These are phyloP conservation scores for Mucor saturninus DNA, from an alignment of 371 early-diverging fungal genomes.

Conservation along the genomic window DNA sequence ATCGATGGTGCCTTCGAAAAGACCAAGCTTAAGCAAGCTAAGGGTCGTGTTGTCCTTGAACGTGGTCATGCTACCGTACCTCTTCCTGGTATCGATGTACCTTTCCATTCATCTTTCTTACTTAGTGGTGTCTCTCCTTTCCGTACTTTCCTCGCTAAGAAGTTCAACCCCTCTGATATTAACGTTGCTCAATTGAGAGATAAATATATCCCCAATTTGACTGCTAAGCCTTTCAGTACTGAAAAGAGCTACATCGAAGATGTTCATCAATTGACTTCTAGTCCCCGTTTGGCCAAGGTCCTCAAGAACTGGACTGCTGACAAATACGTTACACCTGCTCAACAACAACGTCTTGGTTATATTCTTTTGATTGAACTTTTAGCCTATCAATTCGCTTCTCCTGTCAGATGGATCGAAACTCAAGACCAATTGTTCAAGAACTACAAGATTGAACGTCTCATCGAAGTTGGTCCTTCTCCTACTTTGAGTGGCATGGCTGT, in stretches of 20 bases:
- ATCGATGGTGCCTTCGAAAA: constrained; percentile 78
- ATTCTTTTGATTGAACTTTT: constrained; percentile 89
- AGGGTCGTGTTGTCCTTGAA: constrained; percentile 75
- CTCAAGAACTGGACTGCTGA: constrained; percentile 85
- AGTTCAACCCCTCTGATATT: constrained; percentile 79
- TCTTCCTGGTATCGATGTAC: constrained; percentile 93
- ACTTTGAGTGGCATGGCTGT: constrained; percentile 93
- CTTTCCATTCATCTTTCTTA: constrained; percentile 96
- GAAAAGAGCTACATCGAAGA: constrained; percentile 79
- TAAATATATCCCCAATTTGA: constrained; percentile 96
- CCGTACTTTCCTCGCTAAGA: constrained; percentile 86
- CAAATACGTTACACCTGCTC: constrained; percentile 69
- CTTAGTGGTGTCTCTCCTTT: constrained; percentile 90
- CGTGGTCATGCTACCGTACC: constrained; percentile 95
- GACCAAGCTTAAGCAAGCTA: constrained; percentile 69
- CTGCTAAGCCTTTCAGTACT: constrained; percentile 88
- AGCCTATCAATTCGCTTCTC: constrained; percentile 93
- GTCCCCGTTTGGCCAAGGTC: constrained; percentile 74
- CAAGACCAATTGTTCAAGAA: constrained; percentile 90
- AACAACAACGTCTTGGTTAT: constrained; percentile 88
- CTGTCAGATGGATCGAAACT: constrained; percentile 98
- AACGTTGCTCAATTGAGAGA: constrained; percentile 76
- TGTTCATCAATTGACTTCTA: constrained; percentile 78
- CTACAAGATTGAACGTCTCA: constrained; percentile 82
- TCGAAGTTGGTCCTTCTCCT: constrained; percentile 93